A percentile compares a stretch with the other conserved stretches of the same genome.
Conservation (phyloP, 148 eudicot species). For the Diospyros kaki region DNA sequence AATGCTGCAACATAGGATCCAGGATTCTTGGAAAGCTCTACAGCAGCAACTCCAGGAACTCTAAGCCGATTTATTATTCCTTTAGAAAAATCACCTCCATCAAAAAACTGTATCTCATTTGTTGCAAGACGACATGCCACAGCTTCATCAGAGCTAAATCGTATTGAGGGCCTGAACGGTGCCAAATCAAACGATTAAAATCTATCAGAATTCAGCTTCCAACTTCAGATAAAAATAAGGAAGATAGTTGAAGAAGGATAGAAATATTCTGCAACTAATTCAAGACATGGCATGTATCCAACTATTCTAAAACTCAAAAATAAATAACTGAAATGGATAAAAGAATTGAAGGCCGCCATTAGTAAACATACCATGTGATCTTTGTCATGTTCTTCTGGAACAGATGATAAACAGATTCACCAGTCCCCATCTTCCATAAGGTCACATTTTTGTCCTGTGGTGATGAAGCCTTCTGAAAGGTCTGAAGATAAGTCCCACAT, state of each 20-base stretch:
- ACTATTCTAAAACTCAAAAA: not conserved
- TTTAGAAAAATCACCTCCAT: constrained; percentile 66
- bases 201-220: not conserved
- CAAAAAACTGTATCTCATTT: constrained; percentile 84
- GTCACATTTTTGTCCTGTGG: constrained; percentile 84
- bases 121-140: constrained; percentile 81
- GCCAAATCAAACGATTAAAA: constrained; percentile 10
- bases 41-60: constrained; percentile 80
- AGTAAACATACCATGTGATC: constrained; percentile 61
- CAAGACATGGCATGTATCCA: not conserved
- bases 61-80: constrained; percentile 63
- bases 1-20: constrained; percentile 80
- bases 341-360: not conserved
- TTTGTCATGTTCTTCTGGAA: constrained; percentile 81
- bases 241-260: not conserved
- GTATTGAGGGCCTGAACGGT: constrained; percentile 63
- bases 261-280: not conserved
- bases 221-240: not conserved
- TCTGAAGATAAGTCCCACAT: constrained; percentile 79
- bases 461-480: constrained; percentile 65
- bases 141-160: constrained; percentile 76
- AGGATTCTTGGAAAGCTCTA: constrained; percentile 71
- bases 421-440: constrained; percentile 63
- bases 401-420: constrained; percentile 52
- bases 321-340: not conserved